A percentile compares a stretch with the other conserved stretches of the same genome.
These are phyloP conservation scores for Tephrocybe sp. DNA, from an alignment of 768 basidiomycete species.

Conservation along the genomic window DNA sequence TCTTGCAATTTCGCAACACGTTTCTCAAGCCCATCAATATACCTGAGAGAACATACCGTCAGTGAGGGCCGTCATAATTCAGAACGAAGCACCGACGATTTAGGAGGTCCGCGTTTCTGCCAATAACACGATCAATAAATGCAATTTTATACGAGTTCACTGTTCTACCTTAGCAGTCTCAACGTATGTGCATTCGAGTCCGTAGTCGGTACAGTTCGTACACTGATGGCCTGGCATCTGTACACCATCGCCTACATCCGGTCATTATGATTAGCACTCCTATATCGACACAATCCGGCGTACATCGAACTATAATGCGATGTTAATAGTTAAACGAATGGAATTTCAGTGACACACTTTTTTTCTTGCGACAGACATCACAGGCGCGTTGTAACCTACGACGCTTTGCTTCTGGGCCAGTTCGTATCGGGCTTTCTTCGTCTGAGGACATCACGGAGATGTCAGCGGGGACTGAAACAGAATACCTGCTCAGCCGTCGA, in stretches of 20 bases:
- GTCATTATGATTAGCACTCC: background rate
- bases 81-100: conserved; percentile 40
- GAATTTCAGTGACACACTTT: conserved; percentile 53
- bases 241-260: conserved; percentile 71
- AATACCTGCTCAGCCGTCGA: background rate
- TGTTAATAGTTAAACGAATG: background rate
- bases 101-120: conserved; percentile 59
- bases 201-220: conserved; percentile 67
- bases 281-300: conserved; percentile 17
- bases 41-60: conserved; percentile 28
- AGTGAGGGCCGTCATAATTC: background rate
- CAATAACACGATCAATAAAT: conserved; percentile 1
- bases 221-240: conserved; percentile 64
- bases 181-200: conserved; percentile 66
- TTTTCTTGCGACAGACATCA: conserved; percentile 82
- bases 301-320: conserved; percentile 56
- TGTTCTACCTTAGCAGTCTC: conserved; percentile 63
- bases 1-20: conserved; percentile 60
- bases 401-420: conserved; percentile 32
- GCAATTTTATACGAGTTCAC: background rate
- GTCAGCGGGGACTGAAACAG: conserved; percentile 4
- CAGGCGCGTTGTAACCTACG: conserved; percentile 76
- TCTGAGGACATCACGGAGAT: conserved; percentile 13
- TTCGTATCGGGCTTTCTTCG: conserved; percentile 5
- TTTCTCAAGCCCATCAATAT: conserved; percentile 60